Base-by-base conservation (phyloP, 140 eudicot species). In the Anethum foeniculum region DNA sequence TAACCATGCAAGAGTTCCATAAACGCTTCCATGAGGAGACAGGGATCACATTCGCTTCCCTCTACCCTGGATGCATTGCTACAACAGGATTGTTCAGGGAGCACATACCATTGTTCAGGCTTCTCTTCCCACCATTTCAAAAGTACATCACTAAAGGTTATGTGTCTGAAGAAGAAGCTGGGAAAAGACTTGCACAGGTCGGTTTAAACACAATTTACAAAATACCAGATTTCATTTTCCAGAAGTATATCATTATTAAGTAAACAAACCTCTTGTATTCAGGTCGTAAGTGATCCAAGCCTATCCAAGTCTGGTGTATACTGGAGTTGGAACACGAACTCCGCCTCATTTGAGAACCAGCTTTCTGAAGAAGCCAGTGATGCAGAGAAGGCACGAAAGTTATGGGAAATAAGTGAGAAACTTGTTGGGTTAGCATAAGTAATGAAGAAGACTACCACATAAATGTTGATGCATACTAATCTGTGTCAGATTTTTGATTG, bases 1-100 rank as follows among this genome's bases (percentile, higher is more conserved):
- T 94, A 5, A 92, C 98, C n/a, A 94, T 94, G 97, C 98, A 94
- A 85, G 98, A 94, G 82, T 90, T 94, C 88, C 98, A 94, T 65
- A 84, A 88, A 43, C 90, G 97, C 3, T 92, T 69, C 87, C 94
- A 94, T 60, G 96, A 94, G 76, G 97, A 94, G 51, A 86, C 92
- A 0, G 96, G 93, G 75, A 83, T 94, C 52, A 83, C 93, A 3
- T 92, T 94, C 71, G 86, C 98, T 9, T 94, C 98, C 2, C 87
- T 91, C 21, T 94, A 94, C 79, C 98, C 98, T 0, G 97, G 98
- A 41, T 90, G 98, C 79, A 94, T 94, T n/a, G 98, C 98, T 6
- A 89, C 90, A 30, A 94, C 98, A 6, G 98, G 98, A 32, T 75
- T 94, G 75, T 94, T 91, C 81, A 86, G 98, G 81, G 90, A 91